These are phyloP conservation scores for Typha latifolia DNA, from an alignment of 176 grass and related monocot species.

Conservation along the genomic window DNA sequence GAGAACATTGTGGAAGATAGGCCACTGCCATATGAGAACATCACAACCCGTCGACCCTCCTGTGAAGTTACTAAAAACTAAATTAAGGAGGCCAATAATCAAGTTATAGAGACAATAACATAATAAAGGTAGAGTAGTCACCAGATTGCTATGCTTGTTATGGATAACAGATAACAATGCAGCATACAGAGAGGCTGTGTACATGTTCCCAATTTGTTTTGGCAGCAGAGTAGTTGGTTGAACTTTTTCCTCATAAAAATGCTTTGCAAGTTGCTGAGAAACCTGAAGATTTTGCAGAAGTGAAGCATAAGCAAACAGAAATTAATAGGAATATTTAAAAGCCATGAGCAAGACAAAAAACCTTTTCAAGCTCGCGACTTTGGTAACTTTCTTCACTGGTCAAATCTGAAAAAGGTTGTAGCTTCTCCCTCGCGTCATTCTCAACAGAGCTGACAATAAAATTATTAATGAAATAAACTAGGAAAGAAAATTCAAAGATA, in stretches of 20 bases:
- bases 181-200: conserved; percentile 75
- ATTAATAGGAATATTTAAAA: conserved; percentile 25
- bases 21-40: conserved; percentile 99
- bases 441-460: conserved; percentile 46
- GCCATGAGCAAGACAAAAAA: conserved; percentile 10
- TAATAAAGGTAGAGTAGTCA: conserved; percentile 23
- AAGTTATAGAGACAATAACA: conserved; percentile 7
- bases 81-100: neutral
- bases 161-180: conserved; percentile 56
- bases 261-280: conserved; percentile 91
- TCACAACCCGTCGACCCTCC: conserved; percentile 69
- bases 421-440: conserved; percentile 55
- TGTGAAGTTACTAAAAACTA: conserved; percentile 28
- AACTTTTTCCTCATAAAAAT: conserved; percentile 73
- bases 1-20: conserved; percentile 91
- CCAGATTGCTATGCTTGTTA: conserved; percentile 60
- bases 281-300: conserved; percentile 32
- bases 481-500: too few relatives aligned
- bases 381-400: conserved; percentile 45
- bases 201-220: conserved; percentile 80
- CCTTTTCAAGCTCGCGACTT: conserved; percentile 66
- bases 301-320: conserved; percentile 8
- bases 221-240: conserved; percentile 61
- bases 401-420: conserved; percentile 53
- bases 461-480: neutral